These are phyloP conservation scores for Phellopilus nigrolimitatus DNA, from an alignment of 1,284 basidiomycete genomes.

Conservation along the genomic window DNA sequence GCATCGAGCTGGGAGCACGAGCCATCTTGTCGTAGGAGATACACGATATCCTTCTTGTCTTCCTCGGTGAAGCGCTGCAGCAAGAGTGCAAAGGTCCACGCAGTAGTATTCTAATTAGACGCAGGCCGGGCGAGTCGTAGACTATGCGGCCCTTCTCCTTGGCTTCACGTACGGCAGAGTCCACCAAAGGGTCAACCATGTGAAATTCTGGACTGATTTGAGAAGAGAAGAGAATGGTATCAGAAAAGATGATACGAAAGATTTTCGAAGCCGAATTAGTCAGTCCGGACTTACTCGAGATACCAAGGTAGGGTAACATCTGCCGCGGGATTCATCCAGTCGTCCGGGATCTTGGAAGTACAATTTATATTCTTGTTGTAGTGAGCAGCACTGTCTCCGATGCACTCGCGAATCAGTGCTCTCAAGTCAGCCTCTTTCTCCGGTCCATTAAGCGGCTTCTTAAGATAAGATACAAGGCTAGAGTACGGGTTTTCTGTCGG, in stretches of 20 bases:
- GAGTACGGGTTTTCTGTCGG: not conserved
- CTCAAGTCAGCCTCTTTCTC: not conserved
- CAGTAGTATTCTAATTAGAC: conserved; percentile 8
- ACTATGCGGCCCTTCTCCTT: conserved; percentile 2
- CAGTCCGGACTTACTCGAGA: conserved; percentile 12
- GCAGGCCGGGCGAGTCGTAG: conserved; percentile 12
- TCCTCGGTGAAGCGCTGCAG: conserved; percentile 11
- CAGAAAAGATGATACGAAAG: not conserved
- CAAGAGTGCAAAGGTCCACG: conserved; percentile 17
- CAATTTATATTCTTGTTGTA: conserved; percentile 6
- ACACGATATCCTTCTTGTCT: conserved; percentile 12
- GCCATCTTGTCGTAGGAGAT: conserved; percentile 1
- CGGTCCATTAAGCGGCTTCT: not conserved
- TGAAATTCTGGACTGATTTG: conserved; percentile 1
- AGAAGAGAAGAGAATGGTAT: not conserved
- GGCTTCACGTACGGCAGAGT: conserved; percentile 7
- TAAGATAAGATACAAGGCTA: not conserved
- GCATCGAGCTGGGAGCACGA: not conserved
- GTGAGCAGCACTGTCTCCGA: conserved; percentile 12
- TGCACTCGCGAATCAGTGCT: conserved; percentile 10
- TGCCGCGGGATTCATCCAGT: conserved; percentile 16
- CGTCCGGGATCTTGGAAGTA: conserved; percentile 6
- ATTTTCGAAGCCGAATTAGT: too few relatives aligned
- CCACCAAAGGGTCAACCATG: conserved; percentile 14
- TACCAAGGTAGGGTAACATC: conserved; percentile 15